phyloP scores from a whole-genome alignment of 1,284 basidiomycete species.

The Mycosarcoma maydis region DNA sequence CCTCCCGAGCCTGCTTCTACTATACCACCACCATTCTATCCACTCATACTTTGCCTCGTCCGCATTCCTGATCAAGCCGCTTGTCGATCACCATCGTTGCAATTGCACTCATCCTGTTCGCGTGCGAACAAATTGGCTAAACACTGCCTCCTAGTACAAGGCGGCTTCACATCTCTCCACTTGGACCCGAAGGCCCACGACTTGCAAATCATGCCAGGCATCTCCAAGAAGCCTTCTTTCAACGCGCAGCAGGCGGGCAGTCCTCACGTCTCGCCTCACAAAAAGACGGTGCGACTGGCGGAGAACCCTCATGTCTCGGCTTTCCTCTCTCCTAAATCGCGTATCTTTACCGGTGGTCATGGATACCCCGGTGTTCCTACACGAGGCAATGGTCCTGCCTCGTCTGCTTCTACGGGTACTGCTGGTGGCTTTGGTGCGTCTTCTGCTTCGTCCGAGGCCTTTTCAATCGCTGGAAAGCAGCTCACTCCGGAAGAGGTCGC shows the following conservation, averaged over 20 bases:
- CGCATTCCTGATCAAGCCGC: no score
- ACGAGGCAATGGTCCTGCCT: not conserved
- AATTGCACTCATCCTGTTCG: not conserved
- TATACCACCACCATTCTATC: conserved; percentile 1
- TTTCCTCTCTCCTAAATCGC: conserved; percentile 53
- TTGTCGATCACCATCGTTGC: no score
- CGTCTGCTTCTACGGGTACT: not conserved
- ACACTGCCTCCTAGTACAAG: not conserved
- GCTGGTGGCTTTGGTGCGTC: conserved; percentile 12
- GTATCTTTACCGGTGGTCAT: conserved; percentile 44
- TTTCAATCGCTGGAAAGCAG: conserved; percentile 37
- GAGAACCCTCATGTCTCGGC: conserved; percentile 50
- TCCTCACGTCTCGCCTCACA: conserved; percentile 19
- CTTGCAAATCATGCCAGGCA: conserved; percentile 26
- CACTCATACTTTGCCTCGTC: not conserved
- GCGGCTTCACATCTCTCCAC: no score
- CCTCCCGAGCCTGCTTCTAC: not conserved
- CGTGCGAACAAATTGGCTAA: not conserved
- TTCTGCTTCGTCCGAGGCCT: conserved; percentile 12
- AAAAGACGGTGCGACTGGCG: conserved; percentile 33
- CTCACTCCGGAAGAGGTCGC: conserved; percentile 52
- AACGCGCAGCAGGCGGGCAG: conserved; percentile 3
- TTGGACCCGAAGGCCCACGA: no score
- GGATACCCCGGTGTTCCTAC: conserved; percentile 19
- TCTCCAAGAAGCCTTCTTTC: conserved; percentile 31